Conservation (phyloP, 148 eudicot genomes). For the Vaccinium macrocarpon region DNA sequence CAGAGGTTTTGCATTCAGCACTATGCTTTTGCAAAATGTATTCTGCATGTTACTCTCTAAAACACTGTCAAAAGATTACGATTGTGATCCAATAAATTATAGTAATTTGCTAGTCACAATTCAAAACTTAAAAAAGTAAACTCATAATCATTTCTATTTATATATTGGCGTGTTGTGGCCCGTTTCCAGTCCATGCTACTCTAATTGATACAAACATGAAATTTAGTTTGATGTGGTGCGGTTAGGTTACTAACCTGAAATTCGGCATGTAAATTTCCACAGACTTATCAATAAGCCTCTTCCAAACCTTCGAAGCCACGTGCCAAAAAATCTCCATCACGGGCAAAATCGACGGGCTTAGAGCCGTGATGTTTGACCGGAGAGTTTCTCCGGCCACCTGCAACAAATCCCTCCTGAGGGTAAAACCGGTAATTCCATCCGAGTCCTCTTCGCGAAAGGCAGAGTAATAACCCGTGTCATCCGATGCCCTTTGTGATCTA, state of each 20-base stretch:
- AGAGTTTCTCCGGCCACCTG: conserved; percentile 54
- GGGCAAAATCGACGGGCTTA: conserved; percentile 50
- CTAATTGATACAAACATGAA: too few relatives aligned
- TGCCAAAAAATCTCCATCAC: conserved; percentile 37
- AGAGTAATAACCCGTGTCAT: conserved; percentile 48
- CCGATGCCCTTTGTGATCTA: conserved; percentile 54
- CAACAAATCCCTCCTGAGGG: conserved; percentile 52
- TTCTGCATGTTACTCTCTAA: background rate
- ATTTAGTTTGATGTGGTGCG: background rate
- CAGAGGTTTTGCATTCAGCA: background rate
- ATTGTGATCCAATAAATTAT: too few relatives aligned
- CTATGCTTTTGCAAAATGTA: background rate
- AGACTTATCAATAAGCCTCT: conserved; percentile 40
- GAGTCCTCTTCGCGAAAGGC: conserved; percentile 71
- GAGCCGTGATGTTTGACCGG: conserved; percentile 35
- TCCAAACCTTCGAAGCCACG: conserved; percentile 30
- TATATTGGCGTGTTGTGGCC: too few relatives aligned
- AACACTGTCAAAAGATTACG: background rate
- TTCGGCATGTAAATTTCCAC: conserved; percentile 51
- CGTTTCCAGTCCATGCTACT: background rate
- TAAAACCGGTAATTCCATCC: conserved; percentile 59
- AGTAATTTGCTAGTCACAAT: too few relatives aligned
- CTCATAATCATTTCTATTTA: too few relatives aligned
- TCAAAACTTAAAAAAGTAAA: too few relatives aligned
- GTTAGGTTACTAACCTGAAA: conserved; percentile 27